A percentile compares a stretch with the other conserved stretches of the same genome.
phyloP scores from a whole-genome alignment of 257 asterid genomes.

The Solanum pinnatisectum region DNA sequence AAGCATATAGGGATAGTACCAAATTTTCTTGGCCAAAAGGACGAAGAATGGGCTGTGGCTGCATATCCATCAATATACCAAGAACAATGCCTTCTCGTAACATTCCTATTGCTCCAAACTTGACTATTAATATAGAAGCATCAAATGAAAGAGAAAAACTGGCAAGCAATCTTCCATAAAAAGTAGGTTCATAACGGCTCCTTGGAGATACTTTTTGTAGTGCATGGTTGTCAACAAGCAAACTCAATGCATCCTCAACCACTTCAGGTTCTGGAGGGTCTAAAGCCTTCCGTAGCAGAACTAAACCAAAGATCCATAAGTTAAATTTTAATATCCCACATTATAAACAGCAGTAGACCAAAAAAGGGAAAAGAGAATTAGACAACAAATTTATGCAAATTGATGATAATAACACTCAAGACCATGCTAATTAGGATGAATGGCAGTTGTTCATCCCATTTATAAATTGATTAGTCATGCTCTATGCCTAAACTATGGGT shows the following conservation, averaged over 20 bases:
- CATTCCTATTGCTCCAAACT: constrained; percentile 74
- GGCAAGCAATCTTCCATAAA: constrained; percentile 71
- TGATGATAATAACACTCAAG: background rate
- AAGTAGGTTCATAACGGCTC: constrained; percentile 73
- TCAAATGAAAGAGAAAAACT: constrained; percentile 82
- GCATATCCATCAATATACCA: constrained; percentile 81
- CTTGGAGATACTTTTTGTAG: constrained; percentile 51
- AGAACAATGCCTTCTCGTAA: constrained; percentile 92
- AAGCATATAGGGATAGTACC: constrained; percentile 32
- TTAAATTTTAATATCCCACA: constrained; percentile 3
- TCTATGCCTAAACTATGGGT: background rate
- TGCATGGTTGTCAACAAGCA: constrained; percentile 60
- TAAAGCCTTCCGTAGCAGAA: constrained; percentile 78
- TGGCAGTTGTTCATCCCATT: background rate
- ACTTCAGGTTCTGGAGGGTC: constrained; percentile 71
- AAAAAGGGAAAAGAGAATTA: background rate
- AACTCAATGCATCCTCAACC: constrained; percentile 69
- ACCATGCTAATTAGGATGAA: background rate
- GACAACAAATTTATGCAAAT: background rate
- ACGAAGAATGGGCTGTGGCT: constrained; percentile 73
- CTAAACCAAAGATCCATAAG: constrained; percentile 26
- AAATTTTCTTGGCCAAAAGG: constrained; percentile 69
- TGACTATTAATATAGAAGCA: constrained; percentile 75
- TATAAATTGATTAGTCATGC: background rate
- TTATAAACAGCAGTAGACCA: background rate